Percentiles rank a stretch among this genome's conserved stretches.
Evolutionary conservation across 1,284 basidiomycete species (phyloP).

Genomic region (Veloporphyrellus conicus): DNA sequence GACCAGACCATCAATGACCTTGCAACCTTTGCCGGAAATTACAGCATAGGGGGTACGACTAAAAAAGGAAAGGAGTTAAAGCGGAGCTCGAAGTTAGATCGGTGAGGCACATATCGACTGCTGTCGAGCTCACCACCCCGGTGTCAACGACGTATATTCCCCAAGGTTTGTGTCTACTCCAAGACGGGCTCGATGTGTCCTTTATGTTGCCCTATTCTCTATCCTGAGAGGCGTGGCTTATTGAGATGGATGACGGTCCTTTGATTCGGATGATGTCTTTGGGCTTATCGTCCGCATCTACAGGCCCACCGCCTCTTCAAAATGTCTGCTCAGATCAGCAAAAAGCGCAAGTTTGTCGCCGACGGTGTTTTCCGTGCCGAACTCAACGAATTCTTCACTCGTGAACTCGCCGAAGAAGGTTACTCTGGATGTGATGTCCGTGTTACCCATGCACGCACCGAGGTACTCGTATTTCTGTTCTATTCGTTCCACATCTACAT

Average conservation of each 20-base stretch:
- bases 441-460: conserved; percentile 98
- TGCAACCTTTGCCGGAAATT: conserved; percentile 13
- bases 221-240: background rate
- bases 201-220: background rate
- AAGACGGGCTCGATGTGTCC: background rate
- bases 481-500: conserved; percentile 3
- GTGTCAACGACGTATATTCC: conserved; percentile 16
- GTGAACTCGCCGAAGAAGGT: conserved; percentile 98
- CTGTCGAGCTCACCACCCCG: conserved; percentile 16
- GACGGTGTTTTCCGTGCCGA: conserved; percentile 99
- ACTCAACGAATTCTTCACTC: conserved; percentile 97
- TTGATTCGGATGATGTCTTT: conserved; percentile 18
- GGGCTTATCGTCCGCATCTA: conserved; percentile 19
- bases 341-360: conserved; percentile 97
- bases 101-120: conserved; percentile 9
- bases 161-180: conserved; percentile 25
- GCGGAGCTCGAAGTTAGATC: conserved; percentile 28
- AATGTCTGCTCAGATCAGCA: conserved; percentile 85
- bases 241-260: conserved; percentile 21
- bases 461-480: conserved; percentile 47
- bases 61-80: conserved; percentile 11
- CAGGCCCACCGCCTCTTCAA: conserved; percentile 30
- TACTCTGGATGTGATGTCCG: conserved; percentile 99
- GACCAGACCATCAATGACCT: no score
- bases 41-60: conserved; percentile 6